Conservation (phyloP, 805 yeast species). For the Clavispora santaluciae region DNA sequence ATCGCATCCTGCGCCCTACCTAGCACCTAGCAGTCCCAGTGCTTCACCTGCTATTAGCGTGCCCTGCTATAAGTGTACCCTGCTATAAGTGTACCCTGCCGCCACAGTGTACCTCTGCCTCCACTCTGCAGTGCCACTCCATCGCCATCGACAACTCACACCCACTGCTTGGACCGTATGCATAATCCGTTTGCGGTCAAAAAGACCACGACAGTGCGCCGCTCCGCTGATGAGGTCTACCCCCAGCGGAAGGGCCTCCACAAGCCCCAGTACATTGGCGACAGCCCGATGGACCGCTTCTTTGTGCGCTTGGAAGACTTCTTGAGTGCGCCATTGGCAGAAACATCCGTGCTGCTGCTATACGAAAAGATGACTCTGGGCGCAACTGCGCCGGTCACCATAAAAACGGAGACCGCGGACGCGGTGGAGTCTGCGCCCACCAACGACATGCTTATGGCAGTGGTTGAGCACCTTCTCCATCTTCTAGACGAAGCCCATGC, state of each 20-base stretch:
- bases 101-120: no score
- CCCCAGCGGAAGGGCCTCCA: constrained; percentile 30
- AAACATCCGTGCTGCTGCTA: constrained; percentile 16
- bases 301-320: constrained; percentile 26
- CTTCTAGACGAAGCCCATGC: constrained; percentile 37
- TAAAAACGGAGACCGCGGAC: no score
- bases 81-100: no score
- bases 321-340: constrained; percentile 22
- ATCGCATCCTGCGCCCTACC: no score
- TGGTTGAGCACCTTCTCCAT: constrained; percentile 32
- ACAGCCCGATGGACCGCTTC: constrained; percentile 31
- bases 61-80: no score
- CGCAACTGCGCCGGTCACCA: no score
- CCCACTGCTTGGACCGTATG: no score
- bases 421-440: background rate
- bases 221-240: constrained; percentile 30
- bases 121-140: no score
- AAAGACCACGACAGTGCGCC: constrained; percentile 25
- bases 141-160: no score
- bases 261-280: constrained; percentile 24
- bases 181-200: constrained; percentile 29
- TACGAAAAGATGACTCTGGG: background rate
- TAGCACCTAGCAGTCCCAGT: no score
- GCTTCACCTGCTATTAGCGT: no score
- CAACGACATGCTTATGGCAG: constrained; percentile 6